phyloP scores from a whole-genome alignment of 1,139 yeast genomes.

The Taphrina deformans region DNA sequence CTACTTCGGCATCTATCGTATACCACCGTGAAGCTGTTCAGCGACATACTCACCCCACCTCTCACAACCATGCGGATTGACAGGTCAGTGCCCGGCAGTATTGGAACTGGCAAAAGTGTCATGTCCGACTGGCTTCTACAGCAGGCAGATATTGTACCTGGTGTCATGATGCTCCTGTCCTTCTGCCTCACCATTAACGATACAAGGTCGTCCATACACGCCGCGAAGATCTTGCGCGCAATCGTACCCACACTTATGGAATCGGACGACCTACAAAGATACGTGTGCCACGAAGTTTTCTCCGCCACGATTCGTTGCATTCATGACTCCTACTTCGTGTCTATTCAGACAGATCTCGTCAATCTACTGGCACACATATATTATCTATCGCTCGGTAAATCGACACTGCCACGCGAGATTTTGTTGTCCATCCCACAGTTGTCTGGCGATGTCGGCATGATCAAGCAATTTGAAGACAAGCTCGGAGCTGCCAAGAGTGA shows the following conservation, averaged over 20 bases:
- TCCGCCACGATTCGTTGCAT: slow-evolving; percentile 30
- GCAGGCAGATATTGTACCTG: slow-evolving; percentile 20
- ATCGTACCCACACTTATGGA: slow-evolving; percentile 21
- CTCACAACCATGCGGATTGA: slow-evolving; percentile 23
- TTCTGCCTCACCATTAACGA: slow-evolving; percentile 30
- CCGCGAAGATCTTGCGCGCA: slow-evolving; percentile 21
- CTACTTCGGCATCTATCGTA: slow-evolving; percentile 89
- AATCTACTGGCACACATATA: slow-evolving; percentile 29
- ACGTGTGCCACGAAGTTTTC: slow-evolving; percentile 31
- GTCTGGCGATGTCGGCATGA: slow-evolving; percentile 28
- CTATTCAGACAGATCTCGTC: slow-evolving; percentile 18
- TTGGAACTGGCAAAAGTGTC: slow-evolving; percentile 1
- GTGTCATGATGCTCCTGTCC: slow-evolving; percentile 13
- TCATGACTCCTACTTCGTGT: slow-evolving; percentile 26
- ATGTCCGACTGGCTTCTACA: slow-evolving; percentile 27
- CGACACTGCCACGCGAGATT: slow-evolving; percentile 33
- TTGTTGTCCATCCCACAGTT: slow-evolving; percentile 23
- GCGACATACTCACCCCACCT: slow-evolving; percentile 31
- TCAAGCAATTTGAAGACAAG: slow-evolving; percentile 27
- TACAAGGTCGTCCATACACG: slow-evolving; percentile 28
- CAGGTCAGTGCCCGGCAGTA: neutral
- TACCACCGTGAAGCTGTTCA: slow-evolving; percentile 77
- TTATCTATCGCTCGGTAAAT: slow-evolving; percentile 23
- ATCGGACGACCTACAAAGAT: slow-evolving; percentile 19
- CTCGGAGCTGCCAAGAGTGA: slow-evolving; percentile 11